Base-by-base conservation (phyloP, 441 rosid species). In the Breynia disticha region DNA sequence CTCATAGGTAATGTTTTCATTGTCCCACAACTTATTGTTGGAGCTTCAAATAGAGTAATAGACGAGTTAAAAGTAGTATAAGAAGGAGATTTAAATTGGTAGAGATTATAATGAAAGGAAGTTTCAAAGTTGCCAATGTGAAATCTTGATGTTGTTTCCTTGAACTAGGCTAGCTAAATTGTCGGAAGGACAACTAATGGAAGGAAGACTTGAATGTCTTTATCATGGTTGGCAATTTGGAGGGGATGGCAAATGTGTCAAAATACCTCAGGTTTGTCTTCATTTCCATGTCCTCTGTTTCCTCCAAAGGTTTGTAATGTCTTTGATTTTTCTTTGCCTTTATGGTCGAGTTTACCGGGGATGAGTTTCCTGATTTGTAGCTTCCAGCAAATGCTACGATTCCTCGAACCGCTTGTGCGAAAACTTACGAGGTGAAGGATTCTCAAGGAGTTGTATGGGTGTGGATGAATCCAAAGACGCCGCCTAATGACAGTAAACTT, bases 181-280 rank as follows among this genome's bases (percentile, higher is more conserved):
- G 65, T 90, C 96, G 48, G 96, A 90, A 72, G 96, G 98, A 46
- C 96, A 90, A 58, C 46, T 90, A 69, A 63, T 80, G 15, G 96
- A 87, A 59, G 98, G 96, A 32, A 81, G 88, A 60, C 82, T 90
- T 43, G 98, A 90, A 78, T 90, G 96, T 66, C 64, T 90, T 41
- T 90, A 87, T 64, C 98, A 90, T 62, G 96, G 98, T n/a, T 90
- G 98, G 96, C 98, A 85, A 65, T 90, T 81, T 59, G 90, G 81
- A 62, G 91, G 94, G 24, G 79, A 83, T 17, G 98, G 96, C 19
- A 72, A 87, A 78, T 90, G 98, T 56, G 86, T 87, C 16, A 82
- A 83, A 77, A 87, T 90, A 58, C 97, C 97, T 67, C 97, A 90
- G 95, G 97, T 89, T 15, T 50, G 62, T 19, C 43, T 28, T 28